Percentiles rank a stretch among this genome's conserved stretches.
These are phyloP conservation scores for Mastigamoeba balamuthi DNA, from an alignment of 78 protist species.

Conservation along the genomic window DNA sequence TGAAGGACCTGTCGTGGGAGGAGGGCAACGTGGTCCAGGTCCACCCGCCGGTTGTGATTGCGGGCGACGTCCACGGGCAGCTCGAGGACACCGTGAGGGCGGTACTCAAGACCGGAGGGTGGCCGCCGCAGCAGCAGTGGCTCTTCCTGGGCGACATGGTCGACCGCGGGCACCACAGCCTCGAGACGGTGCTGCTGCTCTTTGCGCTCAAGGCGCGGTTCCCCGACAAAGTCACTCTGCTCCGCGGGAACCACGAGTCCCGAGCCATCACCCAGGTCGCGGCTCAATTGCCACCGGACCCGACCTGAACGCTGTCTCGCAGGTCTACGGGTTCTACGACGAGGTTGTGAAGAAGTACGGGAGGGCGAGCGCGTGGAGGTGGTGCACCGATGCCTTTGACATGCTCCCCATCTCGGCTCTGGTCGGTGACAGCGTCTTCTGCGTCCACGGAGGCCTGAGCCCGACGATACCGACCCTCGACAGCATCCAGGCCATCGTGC, in stretches of 20 bases:
- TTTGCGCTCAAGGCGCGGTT: slow-evolving; percentile 42
- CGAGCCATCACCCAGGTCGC: slow-evolving; percentile 55
- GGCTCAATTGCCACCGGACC: neutral
- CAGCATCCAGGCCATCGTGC: slow-evolving; percentile 13
- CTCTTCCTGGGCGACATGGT: slow-evolving; percentile 77
- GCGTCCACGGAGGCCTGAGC: slow-evolving; percentile 75
- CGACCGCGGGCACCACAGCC: slow-evolving; percentile 57
- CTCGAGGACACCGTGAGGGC: too few relatives aligned
- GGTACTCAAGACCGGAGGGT: too few relatives aligned
- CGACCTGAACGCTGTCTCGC: neutral
- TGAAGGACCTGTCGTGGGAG: slow-evolving; percentile 29
- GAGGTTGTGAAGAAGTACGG: slow-evolving; percentile 62
- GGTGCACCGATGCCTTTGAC: slow-evolving; percentile 40
- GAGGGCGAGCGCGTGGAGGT: slow-evolving; percentile 32
- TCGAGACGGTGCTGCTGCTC: slow-evolving; percentile 60
- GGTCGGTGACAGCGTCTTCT: slow-evolving; percentile 29
- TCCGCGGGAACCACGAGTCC: slow-evolving; percentile 72
- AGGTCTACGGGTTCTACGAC: slow-evolving; percentile 60
- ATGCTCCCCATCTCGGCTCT: slow-evolving; percentile 57
- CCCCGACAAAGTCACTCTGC: slow-evolving; percentile 15
- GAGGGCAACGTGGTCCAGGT: slow-evolving; percentile 56
- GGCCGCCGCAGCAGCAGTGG: too few relatives aligned
- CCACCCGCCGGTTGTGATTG: slow-evolving; percentile 69
- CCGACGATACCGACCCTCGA: slow-evolving; percentile 49
- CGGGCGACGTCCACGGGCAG: slow-evolving; percentile 76